Evolutionary conservation across 2,329 filamentous ascomycete genomes (phyloP).

Genomic region (Aureobasidium mangrovei): DNA sequence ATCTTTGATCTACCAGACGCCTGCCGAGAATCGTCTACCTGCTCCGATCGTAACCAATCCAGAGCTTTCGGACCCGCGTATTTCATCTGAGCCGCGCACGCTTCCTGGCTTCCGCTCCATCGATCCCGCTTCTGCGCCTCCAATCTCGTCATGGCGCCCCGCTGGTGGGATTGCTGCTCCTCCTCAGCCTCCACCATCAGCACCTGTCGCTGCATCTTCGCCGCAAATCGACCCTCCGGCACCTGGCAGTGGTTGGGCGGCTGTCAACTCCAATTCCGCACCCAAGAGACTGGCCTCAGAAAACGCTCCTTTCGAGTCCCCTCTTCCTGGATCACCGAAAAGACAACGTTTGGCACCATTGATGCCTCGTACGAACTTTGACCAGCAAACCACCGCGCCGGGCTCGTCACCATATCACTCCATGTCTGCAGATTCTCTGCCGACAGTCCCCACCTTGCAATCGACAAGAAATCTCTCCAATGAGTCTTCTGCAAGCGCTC

Average conservation of each 20-base stretch:
- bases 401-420: constrained; percentile 8
- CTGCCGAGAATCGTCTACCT: constrained; percentile 6
- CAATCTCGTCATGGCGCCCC: constrained; percentile 16
- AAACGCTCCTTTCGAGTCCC: constrained; percentile 23
- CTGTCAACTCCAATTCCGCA: constrained; percentile 35
- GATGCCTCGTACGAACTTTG: constrained; percentile 28
- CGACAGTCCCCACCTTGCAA: constrained; percentile 1
- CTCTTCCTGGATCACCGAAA: constrained; percentile 34
- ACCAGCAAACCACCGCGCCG: constrained; percentile 17
- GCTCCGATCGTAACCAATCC: neutral
- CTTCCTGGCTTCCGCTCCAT: constrained; percentile 16
- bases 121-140: constrained; percentile 6
- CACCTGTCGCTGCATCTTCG: constrained; percentile 10
- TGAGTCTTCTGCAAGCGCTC: constrained; percentile 22
- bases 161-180: constrained; percentile 15
- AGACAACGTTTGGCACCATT: constrained; percentile 35
- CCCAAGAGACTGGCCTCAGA: constrained; percentile 32
- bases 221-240: constrained; percentile 20
- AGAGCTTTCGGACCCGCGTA: constrained; percentile 1
- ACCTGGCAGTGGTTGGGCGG: constrained; percentile 32
- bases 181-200: constrained; percentile 16
- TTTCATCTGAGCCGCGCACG: constrained; percentile 5
- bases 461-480: constrained; percentile 27
- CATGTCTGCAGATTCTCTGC: constrained; percentile 7
- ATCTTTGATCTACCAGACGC: constrained; percentile 3